phyloP scores from a whole-genome alignment of 1,139 yeast genomes.

The Lodderomyces metapsilosis region DNA sequence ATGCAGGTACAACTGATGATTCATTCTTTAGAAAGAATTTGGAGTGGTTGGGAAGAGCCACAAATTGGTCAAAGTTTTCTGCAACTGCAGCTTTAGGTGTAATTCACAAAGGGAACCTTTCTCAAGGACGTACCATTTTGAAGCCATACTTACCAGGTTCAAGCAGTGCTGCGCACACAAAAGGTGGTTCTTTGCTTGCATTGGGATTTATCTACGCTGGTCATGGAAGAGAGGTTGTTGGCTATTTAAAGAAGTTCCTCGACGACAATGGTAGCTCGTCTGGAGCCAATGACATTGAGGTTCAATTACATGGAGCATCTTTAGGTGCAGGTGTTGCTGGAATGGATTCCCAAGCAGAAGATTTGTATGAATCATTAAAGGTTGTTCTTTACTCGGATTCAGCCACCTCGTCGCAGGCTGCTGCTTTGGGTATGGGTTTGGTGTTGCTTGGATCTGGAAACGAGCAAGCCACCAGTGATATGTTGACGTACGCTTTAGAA shows the following conservation, averaged over 20 bases:
- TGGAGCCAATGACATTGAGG: conserved; percentile 76
- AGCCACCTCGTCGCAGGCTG: conserved; percentile 95
- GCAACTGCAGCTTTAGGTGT: conserved; percentile 99
- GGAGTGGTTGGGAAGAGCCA: conserved; percentile 96
- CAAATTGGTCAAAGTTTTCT: conserved; percentile 96
- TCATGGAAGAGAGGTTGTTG: conserved; percentile 86
- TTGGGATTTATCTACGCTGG: conserved; percentile 95
- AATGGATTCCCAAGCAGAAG: conserved; percentile 80
- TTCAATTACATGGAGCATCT: conserved; percentile 92
- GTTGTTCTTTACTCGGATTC: conserved; percentile 86
- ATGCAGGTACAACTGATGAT: conserved; percentile 96
- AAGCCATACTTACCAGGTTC: conserved; percentile 91
- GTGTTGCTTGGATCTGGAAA: conserved; percentile 94
- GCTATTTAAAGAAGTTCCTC: conserved; percentile 71
- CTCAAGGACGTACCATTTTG: conserved; percentile 85
- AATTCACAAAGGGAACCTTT: conserved; percentile 89
- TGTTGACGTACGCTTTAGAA: conserved; percentile 90
- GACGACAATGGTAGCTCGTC: conserved; percentile 67
- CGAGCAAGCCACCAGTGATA: conserved; percentile 68
- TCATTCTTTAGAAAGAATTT: conserved; percentile 85
- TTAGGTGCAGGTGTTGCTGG: conserved; percentile 97
- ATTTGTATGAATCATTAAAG: conserved; percentile 78
- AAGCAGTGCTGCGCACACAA: conserved; percentile 78
- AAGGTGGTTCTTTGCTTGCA: conserved; percentile 95
- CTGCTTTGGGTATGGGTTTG: conserved; percentile 94